Conservation (phyloP, 345 rosid species). For the Arabidopsis thaliana region TAIR10.1 NC_003070.9:22711001-22711500, state of each 20-base stretch:
- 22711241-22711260: conserved; percentile 57
- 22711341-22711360: neutral
- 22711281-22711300: conserved; percentile 45
- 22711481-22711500: conserved; percentile 80
- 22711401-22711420: conserved; percentile 49
- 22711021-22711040: neutral
- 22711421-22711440: conserved; percentile 73
- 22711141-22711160: conserved; percentile 78
- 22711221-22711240: conserved; percentile 40
- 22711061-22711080: conserved; percentile 72
- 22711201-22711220: neutral
- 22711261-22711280: conserved; percentile 59
- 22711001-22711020: neutral
- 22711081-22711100: conserved; percentile 79
- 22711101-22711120: conserved; percentile 89
- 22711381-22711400: conserved; percentile 72
- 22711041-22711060: conserved; percentile 80
- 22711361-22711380: neutral
- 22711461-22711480: conserved; percentile 83
- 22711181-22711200: neutral
- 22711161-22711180: conserved; percentile 53
- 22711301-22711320: conserved; percentile 61
- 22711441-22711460: conserved; percentile 61
- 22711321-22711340: conserved; percentile 20
- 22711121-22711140: conserved; percentile 87